Evolutionary conservation across 2,329 filamentous ascomycete species (phyloP).

Genomic region (Tolypocladium paradoxum): DNA sequence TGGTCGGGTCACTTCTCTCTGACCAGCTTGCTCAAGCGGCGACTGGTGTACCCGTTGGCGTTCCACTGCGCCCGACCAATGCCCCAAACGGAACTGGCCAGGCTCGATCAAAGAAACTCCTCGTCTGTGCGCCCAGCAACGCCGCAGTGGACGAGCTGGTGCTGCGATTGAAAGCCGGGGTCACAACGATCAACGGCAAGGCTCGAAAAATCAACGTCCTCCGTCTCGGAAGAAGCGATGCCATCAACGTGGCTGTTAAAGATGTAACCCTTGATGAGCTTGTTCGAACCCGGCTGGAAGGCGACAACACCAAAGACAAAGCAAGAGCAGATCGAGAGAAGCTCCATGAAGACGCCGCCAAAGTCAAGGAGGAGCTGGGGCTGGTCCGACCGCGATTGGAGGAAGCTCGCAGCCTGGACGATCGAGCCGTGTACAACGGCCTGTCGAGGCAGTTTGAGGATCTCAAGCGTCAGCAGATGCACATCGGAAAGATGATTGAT

Average conservation of each 20-base stretch:
- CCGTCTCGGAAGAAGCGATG: conserved; percentile 81
- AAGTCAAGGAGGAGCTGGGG: conserved; percentile 66
- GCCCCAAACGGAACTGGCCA: conserved; percentile 12
- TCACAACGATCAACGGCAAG: conserved; percentile 66
- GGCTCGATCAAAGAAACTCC: conserved; percentile 60
- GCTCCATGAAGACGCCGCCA: conserved; percentile 51
- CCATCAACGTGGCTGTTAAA: conserved; percentile 77
- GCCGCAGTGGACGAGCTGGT: conserved; percentile 95
- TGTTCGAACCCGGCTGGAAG: conserved; percentile 62
- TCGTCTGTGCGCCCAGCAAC: conserved; percentile 97
- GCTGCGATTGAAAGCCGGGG: conserved; percentile 77
- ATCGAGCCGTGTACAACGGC: conserved; percentile 35
- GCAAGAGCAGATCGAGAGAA: conserved; percentile 46
- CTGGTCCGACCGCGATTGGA: conserved; percentile 63
- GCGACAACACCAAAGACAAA: conserved; percentile 46
- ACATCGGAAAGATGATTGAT: conserved; percentile 74
- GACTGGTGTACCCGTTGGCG: conserved; percentile 20
- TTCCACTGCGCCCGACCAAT: conserved; percentile 16
- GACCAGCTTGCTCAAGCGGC: conserved; percentile 24
- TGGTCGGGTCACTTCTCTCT: conserved; percentile 69
- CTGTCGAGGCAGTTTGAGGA: conserved; percentile 70
- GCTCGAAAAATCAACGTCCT: conserved; percentile 74
- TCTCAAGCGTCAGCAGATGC: conserved; percentile 62
- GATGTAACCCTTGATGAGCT: conserved; percentile 92
- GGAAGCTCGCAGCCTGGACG: conserved; percentile 45